Percentiles rank a stretch among this genome's conserved stretches.
Conservation (phyloP, 495 filamentous ascomycete species). For the Podospora appendiculata region DNA sequence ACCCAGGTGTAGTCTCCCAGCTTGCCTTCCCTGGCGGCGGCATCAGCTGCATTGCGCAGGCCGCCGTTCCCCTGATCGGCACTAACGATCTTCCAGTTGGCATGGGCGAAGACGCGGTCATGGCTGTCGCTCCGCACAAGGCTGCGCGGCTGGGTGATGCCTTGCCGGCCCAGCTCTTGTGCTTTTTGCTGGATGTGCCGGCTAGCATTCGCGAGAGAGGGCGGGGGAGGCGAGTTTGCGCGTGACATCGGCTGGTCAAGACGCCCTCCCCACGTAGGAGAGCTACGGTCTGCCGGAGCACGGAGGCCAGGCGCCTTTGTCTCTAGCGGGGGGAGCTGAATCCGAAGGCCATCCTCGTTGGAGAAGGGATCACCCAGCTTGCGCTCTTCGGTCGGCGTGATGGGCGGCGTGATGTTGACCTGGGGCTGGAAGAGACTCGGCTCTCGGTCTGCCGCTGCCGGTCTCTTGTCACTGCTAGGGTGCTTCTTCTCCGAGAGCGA, state of each 20-base stretch:
- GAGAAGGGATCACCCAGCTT: slow-evolving; percentile 50
- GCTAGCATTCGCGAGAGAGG: slow-evolving; percentile 59
- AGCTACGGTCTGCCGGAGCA: slow-evolving; percentile 54
- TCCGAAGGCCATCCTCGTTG: slow-evolving; percentile 42
- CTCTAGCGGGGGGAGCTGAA: slow-evolving; percentile 28
- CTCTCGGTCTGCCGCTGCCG: slow-evolving; percentile 16
- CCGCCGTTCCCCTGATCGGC: slow-evolving; percentile 89
- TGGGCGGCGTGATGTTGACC: slow-evolving; percentile 36
- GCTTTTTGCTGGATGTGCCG: slow-evolving; percentile 46
- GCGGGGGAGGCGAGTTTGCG: slow-evolving; percentile 58
- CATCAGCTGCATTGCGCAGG: slow-evolving; percentile 75
- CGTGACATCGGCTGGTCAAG: slow-evolving; percentile 67
- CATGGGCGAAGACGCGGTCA: slow-evolving; percentile 57
- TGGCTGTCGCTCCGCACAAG: slow-evolving; percentile 42
- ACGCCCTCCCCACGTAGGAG: slow-evolving; percentile 63
- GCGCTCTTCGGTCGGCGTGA: slow-evolving; percentile 56
- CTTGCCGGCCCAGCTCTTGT: slow-evolving; percentile 37
- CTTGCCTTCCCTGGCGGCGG: slow-evolving; percentile 56
- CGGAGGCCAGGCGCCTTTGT: slow-evolving; percentile 24
- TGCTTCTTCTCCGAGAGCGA: slow-evolving; percentile 24
- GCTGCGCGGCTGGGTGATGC: slow-evolving; percentile 37
- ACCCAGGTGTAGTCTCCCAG: slow-evolving; percentile 74
- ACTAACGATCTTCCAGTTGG: slow-evolving; percentile 73
- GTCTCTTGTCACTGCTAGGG: slow-evolving; percentile 7
- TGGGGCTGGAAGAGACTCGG: slow-evolving; percentile 39